Conservation (phyloP, 192 early-diverging fungal species). For the Phlyctochytrium planicorne region DNA sequence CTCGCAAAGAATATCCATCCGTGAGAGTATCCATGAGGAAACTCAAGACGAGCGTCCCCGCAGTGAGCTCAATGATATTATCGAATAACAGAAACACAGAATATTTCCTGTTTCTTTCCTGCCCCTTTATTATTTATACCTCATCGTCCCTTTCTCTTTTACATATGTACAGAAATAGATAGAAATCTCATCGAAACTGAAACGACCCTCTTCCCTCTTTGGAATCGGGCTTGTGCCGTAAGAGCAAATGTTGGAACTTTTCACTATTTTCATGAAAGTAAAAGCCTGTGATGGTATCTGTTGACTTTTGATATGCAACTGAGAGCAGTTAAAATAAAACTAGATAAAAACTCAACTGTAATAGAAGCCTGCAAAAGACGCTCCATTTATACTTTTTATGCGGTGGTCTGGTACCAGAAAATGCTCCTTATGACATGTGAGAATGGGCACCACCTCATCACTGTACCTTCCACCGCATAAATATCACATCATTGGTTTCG, state of each 20-base stretch:
- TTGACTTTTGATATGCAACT: conserved; percentile 65
- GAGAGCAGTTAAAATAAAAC: background rate
- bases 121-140: too few relatives aligned
- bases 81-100: too few relatives aligned
- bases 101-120: too few relatives aligned
- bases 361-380: conserved; percentile 89
- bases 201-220: too few relatives aligned
- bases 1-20: background rate
- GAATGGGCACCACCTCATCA: background rate
- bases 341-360: conserved; percentile 47
- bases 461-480: conserved; percentile 86
- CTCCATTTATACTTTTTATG: conserved; percentile 72
- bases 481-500: conserved; percentile 65
- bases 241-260: conserved; percentile 48
- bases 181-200: too few relatives aligned
- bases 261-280: conserved; percentile 61
- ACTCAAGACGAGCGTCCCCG: too few relatives aligned
- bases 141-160: too few relatives aligned
- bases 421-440: conserved; percentile 56
- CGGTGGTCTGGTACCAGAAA: conserved; percentile 87
- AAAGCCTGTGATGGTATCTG: conserved; percentile 63
- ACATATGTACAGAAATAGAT: too few relatives aligned
- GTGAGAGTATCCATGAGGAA: background rate
- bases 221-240: too few relatives aligned
- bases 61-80: too few relatives aligned